These are phyloP conservation scores for Aspergillus tanneri DNA, from an alignment of 2,329 filamentous ascomycete genomes.

Conservation along the genomic window DNA sequence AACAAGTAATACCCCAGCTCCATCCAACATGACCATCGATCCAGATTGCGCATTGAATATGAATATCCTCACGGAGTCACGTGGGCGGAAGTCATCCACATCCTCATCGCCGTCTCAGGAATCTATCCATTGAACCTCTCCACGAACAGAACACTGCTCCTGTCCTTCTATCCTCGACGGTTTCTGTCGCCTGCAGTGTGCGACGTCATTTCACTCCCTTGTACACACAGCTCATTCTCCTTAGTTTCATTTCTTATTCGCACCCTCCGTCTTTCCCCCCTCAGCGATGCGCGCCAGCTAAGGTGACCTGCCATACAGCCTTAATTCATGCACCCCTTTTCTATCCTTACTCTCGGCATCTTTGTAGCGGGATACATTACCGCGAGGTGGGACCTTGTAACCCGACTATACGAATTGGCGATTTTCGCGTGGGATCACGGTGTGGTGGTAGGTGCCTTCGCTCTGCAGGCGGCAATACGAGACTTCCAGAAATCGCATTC, in stretches of 20 bases:
- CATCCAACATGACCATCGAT: no score
- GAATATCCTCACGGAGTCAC: no score
- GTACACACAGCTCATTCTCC: background rate
- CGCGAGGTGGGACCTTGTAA: conserved; percentile 97
- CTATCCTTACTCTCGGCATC: conserved; percentile 90
- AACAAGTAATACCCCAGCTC: no score
- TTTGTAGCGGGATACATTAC: conserved; percentile 99
- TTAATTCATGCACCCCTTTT: conserved; percentile 90
- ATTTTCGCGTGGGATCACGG: conserved; percentile 99
- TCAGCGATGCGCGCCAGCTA: conserved; percentile 35
- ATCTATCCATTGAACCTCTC: background rate
- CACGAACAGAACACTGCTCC: background rate
- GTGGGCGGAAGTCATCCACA: background rate
- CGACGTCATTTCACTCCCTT: background rate
- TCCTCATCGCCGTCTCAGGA: background rate
- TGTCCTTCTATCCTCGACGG: background rate
- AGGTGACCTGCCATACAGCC: conserved; percentile 28
- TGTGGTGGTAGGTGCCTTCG: conserved; percentile 69
- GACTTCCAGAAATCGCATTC: background rate
- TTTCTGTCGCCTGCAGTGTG: background rate
- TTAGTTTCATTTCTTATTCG: background rate
- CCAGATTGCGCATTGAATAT: no score
- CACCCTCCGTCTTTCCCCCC: background rate
- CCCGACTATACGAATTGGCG: conserved; percentile 91
- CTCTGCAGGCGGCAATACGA: background rate